phyloP scores from a whole-genome alignment of 2,329 filamentous ascomycete species.

The Penicillium sp. region DNA sequence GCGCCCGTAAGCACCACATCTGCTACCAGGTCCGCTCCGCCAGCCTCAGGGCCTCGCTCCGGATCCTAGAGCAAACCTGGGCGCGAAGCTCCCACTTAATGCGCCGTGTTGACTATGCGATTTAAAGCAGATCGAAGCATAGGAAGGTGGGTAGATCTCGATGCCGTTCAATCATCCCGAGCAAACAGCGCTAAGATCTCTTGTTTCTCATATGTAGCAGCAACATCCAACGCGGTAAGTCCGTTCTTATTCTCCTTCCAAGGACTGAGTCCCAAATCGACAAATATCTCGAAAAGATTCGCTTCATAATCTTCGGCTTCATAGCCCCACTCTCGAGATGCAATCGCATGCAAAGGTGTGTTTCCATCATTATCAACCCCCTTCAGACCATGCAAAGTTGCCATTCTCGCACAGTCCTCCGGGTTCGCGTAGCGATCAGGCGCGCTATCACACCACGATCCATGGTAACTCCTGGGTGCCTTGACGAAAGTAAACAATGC shows the following conservation, averaged over 20 bases:
- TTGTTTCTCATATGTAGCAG: constrained; percentile 7
- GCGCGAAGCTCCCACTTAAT: too few species aligned
- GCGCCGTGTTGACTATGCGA: too few species aligned
- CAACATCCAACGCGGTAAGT: constrained; percentile 15
- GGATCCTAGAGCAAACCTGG: too few species aligned
- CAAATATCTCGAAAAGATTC: not conserved
- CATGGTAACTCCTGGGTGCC: not conserved
- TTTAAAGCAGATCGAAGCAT: not conserved
- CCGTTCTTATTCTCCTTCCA: constrained; percentile 15
- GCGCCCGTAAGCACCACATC: too few species aligned
- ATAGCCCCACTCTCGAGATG: not conserved
- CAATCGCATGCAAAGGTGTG: not conserved
- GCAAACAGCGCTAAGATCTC: constrained; percentile 14
- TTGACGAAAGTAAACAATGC: not conserved
- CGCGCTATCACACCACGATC: not conserved
- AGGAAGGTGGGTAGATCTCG: not conserved
- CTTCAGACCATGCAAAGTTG: not conserved
- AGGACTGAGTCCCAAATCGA: constrained; percentile 9
- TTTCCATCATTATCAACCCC: not conserved
- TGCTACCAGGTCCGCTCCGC: too few species aligned
- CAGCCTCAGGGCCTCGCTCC: too few species aligned
- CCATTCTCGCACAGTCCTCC: not conserved
- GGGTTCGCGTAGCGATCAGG: not conserved
- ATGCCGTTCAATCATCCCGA: constrained; percentile 15
- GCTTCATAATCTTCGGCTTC: not conserved